A percentile compares a stretch with the other conserved stretches of the same genome.
phyloP scores from a whole-genome alignment of 2,329 filamentous ascomycete species.

The Ophiostoma australiae region DNA sequence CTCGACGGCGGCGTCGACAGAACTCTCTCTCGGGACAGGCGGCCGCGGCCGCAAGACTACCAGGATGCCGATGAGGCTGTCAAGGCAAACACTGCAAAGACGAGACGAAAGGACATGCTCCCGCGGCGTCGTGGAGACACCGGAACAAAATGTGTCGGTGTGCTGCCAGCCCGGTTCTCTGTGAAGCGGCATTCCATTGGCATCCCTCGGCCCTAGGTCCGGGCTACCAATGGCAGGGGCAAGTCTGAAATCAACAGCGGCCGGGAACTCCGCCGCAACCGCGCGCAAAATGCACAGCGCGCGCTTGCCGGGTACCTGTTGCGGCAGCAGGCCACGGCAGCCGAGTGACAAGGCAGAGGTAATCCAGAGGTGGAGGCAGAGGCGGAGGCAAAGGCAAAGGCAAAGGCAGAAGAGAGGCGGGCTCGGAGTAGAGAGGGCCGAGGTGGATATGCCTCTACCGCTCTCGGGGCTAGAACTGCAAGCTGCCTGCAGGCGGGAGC shows the following conservation, averaged over 20 bases:
- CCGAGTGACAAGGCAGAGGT: background rate
- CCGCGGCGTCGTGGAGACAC: conserved; percentile 18
- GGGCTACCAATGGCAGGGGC: background rate
- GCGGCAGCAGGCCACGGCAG: background rate
- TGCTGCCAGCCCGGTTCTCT: conserved; percentile 14
- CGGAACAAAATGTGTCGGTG: background rate
- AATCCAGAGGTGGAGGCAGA: background rate
- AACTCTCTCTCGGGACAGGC: background rate
- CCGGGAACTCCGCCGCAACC: background rate
- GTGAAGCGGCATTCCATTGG: background rate
- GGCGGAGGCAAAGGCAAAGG: background rate
- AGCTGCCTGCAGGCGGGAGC: background rate
- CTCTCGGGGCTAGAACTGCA: background rate
- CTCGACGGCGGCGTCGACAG: conserved; percentile 25
- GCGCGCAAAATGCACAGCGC: background rate
- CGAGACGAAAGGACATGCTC: background rate
- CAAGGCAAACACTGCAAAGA: background rate
- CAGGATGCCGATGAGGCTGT: background rate
- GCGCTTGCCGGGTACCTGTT: conserved; percentile 6
- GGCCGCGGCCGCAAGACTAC: conserved; percentile 15
- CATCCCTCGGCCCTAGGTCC: background rate
- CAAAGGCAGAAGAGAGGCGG: background rate
- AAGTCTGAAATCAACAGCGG: background rate
- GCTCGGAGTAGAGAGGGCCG: background rate
- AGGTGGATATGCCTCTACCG: background rate